Conservation (phyloP, 2,329 filamentous ascomycete genomes). For the Epichloe hybrida region DNA sequence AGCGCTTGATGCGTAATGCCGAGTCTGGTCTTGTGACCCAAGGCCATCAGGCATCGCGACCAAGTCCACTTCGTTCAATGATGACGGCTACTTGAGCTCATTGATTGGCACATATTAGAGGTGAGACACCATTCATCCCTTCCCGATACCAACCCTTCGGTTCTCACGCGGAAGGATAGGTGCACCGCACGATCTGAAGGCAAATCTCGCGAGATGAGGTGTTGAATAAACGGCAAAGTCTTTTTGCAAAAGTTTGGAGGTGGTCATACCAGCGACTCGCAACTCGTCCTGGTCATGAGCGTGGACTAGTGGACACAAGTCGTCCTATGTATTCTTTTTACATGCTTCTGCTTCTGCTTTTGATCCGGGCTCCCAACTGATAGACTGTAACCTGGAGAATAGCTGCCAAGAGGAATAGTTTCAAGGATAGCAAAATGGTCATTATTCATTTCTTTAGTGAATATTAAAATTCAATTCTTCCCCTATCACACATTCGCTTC, state of each 20-base stretch:
- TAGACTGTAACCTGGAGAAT: neutral
- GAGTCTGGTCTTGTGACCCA: slow-evolving; percentile 29
- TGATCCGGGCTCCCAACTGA: neutral
- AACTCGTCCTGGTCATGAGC: neutral
- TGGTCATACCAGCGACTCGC: neutral
- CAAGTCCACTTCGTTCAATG: slow-evolving; percentile 56
- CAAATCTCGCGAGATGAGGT: slow-evolving; percentile 4
- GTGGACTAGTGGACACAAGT: neutral
- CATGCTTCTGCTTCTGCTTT: neutral
- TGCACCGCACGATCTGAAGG: slow-evolving; percentile 3
- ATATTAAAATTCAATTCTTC: neutral
- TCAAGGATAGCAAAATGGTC: neutral
- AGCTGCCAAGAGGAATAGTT: neutral
- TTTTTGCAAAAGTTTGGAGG: neutral
- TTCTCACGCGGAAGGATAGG: slow-evolving; percentile 5
- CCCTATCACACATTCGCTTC: too few relatives aligned
- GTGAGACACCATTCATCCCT: slow-evolving; percentile 10
- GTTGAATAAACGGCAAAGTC: neutral
- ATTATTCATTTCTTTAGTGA: neutral
- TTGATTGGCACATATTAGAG: slow-evolving; percentile 17
- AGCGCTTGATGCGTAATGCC: slow-evolving; percentile 34
- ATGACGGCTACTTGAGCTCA: slow-evolving; percentile 47
- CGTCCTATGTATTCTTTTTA: neutral
- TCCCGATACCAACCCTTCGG: neutral
- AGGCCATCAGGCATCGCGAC: slow-evolving; percentile 40